A percentile compares a stretch with the other conserved stretches of the same genome.
Evolutionary conservation across 2,329 filamentous ascomycete genomes (phyloP).

Genomic region (Pseudocercospora macadamiae): DNA sequence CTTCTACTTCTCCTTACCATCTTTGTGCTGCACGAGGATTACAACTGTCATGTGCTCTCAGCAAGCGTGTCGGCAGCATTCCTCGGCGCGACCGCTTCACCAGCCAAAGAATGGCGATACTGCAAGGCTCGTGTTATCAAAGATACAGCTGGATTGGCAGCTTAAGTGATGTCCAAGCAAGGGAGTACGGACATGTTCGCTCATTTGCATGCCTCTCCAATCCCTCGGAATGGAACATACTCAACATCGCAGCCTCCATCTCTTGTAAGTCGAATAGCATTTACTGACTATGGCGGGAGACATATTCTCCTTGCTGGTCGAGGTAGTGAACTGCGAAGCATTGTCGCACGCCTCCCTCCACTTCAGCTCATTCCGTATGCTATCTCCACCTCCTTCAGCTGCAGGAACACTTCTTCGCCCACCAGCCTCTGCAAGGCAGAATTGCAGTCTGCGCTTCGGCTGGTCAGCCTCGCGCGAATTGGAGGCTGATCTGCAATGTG

Average conservation of each 20-base stretch:
- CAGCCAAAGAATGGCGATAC: constrained; percentile 20
- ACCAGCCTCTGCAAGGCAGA: constrained; percentile 37
- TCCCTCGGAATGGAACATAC: constrained; percentile 33
- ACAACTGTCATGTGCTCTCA: too few species aligned
- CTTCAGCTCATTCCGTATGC: constrained; percentile 31
- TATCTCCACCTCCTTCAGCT: constrained; percentile 23
- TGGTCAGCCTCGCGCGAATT: constrained; percentile 11
- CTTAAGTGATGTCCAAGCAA: constrained; percentile 23
- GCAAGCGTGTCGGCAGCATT: too few species aligned
- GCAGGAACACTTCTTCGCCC: constrained; percentile 20
- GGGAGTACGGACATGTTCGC: constrained; percentile 34
- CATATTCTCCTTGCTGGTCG: constrained; percentile 11
- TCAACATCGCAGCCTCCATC: constrained; percentile 21
- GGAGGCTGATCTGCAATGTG: constrained; percentile 23
- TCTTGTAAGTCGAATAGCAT: constrained; percentile 13
- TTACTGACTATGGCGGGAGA: constrained; percentile 24
- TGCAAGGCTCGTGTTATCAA: constrained; percentile 23
- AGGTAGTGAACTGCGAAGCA: constrained; percentile 16
- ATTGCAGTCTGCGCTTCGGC: constrained; percentile 5
- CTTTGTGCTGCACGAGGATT: too few species aligned
- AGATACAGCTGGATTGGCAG: constrained; percentile 15
- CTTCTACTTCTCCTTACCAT: too few species aligned
- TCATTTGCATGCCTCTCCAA: constrained; percentile 34
- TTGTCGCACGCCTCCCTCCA: constrained; percentile 31
- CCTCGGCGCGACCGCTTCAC: constrained; percentile 24